Evolutionary conservation across 148 eudicot genomes (phyloP), one percentile per base, ranked within the genome.

Genomic region (Silene conica): DNA sequence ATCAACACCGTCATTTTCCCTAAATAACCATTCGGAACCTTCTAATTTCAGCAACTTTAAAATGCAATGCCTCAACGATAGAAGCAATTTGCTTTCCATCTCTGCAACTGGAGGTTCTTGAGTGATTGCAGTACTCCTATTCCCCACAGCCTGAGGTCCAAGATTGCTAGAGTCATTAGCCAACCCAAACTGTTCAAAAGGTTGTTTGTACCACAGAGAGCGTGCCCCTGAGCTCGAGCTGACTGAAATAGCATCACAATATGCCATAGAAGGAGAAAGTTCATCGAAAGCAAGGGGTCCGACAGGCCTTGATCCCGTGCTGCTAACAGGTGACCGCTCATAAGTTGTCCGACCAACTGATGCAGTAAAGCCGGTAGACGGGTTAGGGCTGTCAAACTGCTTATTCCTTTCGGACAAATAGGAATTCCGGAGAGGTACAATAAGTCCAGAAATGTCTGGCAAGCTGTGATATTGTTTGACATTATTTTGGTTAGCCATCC

Each of bases 11-110:
- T 90, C 97, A 76, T 90, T 88, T 69, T 84, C 89, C 78, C 86
- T 87, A 82, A 95, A 95, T 80, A 95, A 78, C 97, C 92, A 92
- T 55, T 90, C 94, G 34, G 97, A 89, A 28, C 99, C 99, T 82
- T 95, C 99, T 74, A 95, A 82, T 80, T 92, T 95, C 80, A 95
- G 80, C 45, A 95, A 90, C 80, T 87, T 95, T 76, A 81, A 63
- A 68, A 92, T 87, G 76, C 93, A 92, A 65, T 75, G 73, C 81
- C 99, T 88, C 76, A 95, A 76, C 59, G 97, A 88, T 80, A 83
- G 92, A 63, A 95, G 87, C 74, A 92, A 81, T 77, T 82, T 90
- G 22, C 85, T 85, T 77, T 92, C 97, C 80, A 81, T 69, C 73
- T 89, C 91, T 46, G 83, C 79, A 62, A 54, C 50, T 11, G 96